Evolutionary conservation across 805 yeast species (phyloP), one percentile per base, ranked within the genome.

Genomic region (Yamadazyma akitaensis): DNA sequence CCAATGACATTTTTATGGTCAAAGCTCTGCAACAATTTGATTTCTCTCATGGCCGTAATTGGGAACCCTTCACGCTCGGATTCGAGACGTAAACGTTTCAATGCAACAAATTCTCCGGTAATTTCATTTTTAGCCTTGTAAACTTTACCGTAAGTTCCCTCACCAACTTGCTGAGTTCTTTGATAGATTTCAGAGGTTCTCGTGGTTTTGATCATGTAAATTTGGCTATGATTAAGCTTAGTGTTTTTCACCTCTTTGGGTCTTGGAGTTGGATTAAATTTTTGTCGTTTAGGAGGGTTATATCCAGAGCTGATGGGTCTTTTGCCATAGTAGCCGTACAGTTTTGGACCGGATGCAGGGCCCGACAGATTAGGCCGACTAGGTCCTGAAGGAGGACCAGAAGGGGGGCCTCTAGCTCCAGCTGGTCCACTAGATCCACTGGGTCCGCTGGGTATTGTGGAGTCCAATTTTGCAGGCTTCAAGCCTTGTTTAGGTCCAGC

Each of bases 131-230:
- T 73, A 0, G 97, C 96, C 60, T 90, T 89, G 69, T 86, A 90
- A 17, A 94, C 99, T 62, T 88, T 90, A 16, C 99, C 99, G 63
- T 94, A 94, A 0, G 98, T 94, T 9, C 99, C 99, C 66, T 94
- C 98, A n/a, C 99, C 99, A 5, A 94, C 98, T 61, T 94, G 98
- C 35, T 80, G 76, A 1, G 88, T 80, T 45, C 91, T 72, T 53
- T 84, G 84, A 62, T 85, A 89, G 2, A 78, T 61, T 11, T 75
- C 74, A 1, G 63, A 55, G 6, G 62, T 48, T 26, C 67, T 57
- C 1, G 44, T 50, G 5, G 60, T 53, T 47, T 61, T 62, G 2
- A 70, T 49, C 52, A 66, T 60, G 49, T 65, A 72, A 12, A 69
- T 60, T 47, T 72, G 77, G 16, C 57, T 49, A 10, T 55, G 56